Conservation (phyloP, 768 basidiomycete species). For the Pholiota molesta region DNA sequence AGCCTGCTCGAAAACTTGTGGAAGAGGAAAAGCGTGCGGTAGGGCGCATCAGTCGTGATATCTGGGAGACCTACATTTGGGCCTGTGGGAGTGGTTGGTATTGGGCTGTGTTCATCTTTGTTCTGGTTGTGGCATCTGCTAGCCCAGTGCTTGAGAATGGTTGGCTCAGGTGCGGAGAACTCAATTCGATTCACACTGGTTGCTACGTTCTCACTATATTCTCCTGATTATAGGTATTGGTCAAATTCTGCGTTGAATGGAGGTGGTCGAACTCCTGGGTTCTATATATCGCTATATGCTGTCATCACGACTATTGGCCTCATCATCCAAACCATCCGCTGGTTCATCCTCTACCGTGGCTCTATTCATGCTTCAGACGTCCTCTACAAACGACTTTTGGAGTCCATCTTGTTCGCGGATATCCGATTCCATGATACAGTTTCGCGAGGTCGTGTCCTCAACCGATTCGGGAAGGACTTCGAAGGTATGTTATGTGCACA, state of each 20-base stretch:
- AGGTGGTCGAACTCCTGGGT: conserved; percentile 48
- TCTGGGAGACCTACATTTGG: conserved; percentile 55
- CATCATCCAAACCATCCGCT: conserved; percentile 59
- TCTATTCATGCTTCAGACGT: conserved; percentile 48
- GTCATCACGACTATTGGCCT: conserved; percentile 44
- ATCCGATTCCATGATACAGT: conserved; percentile 17
- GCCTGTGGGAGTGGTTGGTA: conserved; percentile 50
- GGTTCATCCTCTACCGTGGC: conserved; percentile 78
- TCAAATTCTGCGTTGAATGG: conserved; percentile 50
- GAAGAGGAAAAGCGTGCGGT: conserved; percentile 84
- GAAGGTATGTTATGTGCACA: conserved; percentile 5
- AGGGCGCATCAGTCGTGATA: conserved; percentile 65
- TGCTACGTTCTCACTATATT: not conserved
- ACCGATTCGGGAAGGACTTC: conserved; percentile 17
- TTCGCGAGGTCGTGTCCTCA: conserved; percentile 14
- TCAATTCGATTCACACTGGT: not conserved
- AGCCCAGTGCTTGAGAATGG: conserved; percentile 73
- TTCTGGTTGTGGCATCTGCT: conserved; percentile 58
- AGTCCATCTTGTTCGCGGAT: conserved; percentile 13
- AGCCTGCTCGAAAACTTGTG: conserved; percentile 74
- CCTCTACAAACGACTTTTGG: conserved; percentile 10
- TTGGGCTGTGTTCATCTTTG: conserved; percentile 59
- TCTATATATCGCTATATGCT: conserved; percentile 76
- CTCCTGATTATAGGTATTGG: conserved; percentile 51
- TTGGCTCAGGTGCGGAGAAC: conserved; percentile 57